Base-by-base conservation (phyloP, 164 flowering plant genomes). In the Liriodendron chinense region DNA sequence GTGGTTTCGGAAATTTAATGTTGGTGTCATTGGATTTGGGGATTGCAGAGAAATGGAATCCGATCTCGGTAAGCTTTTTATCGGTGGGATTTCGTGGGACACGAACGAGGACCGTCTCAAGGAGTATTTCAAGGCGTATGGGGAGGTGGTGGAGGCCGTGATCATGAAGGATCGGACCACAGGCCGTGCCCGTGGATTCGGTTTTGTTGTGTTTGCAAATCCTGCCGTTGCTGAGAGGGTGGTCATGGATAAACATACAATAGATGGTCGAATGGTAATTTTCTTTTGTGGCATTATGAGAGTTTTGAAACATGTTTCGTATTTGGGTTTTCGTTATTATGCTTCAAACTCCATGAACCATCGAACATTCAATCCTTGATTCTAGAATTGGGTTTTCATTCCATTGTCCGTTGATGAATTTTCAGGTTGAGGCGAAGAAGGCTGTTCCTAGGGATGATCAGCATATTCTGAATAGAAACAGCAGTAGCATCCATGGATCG, bases 61-160 rank as follows among this genome's bases (percentile, higher is more conserved):
- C 4, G 98, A 92, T 87, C 92, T 83, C 71, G 98, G 96, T 4
- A 92, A 94, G 87, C 91, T 92, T 65, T 94, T 93, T 80, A 85
- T 94, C 65, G 98, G 98, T 75, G 98, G 97, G 77, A 90, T 92
- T 78, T 93, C 97, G 0, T 93, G 96, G 96, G 96, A 91, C 80
- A 91, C 96, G 9, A 87, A 87, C 79, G 96, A 93, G 72, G 94
- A 90, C 71, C 91, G 89, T 47, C 89, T 94, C 65, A 89, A 80
- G 80, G 96, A 91, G 56, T 90, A 94, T 68, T 94, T 94, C 79
- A 74, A 83, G 50, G 78, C 73, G 6, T 94, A 86, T 84, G 98
- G 98, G 18, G 93, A 92, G 57, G 95, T 94, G 47, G 89, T 89
- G 70, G 97, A 94, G 76, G 92, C 95, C 24, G 91, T 94, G 78